Percentiles rank a stretch among this genome's conserved stretches.
Conservation (phyloP, 2,329 filamentous ascomycete genomes). For the Diaporthe eres region DNA sequence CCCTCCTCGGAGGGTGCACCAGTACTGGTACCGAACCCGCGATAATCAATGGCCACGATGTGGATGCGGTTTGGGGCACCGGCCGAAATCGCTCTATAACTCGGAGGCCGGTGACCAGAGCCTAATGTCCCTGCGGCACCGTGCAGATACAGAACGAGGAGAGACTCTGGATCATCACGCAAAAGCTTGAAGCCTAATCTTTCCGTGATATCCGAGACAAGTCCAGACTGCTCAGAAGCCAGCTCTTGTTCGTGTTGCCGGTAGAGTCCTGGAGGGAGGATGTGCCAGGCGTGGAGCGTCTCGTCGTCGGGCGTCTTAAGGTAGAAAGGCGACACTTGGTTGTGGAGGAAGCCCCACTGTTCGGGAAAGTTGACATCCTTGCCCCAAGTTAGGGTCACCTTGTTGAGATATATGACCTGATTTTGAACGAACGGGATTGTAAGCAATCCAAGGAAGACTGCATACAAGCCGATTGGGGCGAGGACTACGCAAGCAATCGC, state of each 20-base stretch:
- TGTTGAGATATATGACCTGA: slow-evolving; percentile 70
- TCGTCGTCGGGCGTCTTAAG: slow-evolving; percentile 76
- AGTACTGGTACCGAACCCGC: slow-evolving; percentile 69
- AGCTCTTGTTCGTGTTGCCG: slow-evolving; percentile 63
- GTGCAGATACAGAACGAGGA: slow-evolving; percentile 66
- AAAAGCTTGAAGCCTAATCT: slow-evolving; percentile 59
- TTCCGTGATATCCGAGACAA: slow-evolving; percentile 50
- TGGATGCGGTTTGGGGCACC: slow-evolving; percentile 67
- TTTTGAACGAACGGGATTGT: slow-evolving; percentile 62
- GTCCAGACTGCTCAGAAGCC: slow-evolving; percentile 50
- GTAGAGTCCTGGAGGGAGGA: slow-evolving; percentile 79
- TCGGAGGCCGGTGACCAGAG: slow-evolving; percentile 67
- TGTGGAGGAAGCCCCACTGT: slow-evolving; percentile 78
- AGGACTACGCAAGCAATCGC: neutral
- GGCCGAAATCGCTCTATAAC: slow-evolving; percentile 69
- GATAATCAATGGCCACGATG: slow-evolving; percentile 72
- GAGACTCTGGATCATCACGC: slow-evolving; percentile 59
- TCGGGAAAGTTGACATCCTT: slow-evolving; percentile 76
- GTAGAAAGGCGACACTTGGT: slow-evolving; percentile 81
- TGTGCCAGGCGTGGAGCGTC: slow-evolving; percentile 81
- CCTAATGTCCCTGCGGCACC: slow-evolving; percentile 70
- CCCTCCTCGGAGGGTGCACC: slow-evolving; percentile 69
- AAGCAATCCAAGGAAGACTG: slow-evolving; percentile 47
- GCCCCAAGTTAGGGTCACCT: slow-evolving; percentile 68
- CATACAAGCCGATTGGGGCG: slow-evolving; percentile 36